Evolutionary conservation across 2,329 filamentous ascomycete species (phyloP), one percentile per base, ranked within the genome.

Genomic region (Hypoxylon sp.): DNA sequence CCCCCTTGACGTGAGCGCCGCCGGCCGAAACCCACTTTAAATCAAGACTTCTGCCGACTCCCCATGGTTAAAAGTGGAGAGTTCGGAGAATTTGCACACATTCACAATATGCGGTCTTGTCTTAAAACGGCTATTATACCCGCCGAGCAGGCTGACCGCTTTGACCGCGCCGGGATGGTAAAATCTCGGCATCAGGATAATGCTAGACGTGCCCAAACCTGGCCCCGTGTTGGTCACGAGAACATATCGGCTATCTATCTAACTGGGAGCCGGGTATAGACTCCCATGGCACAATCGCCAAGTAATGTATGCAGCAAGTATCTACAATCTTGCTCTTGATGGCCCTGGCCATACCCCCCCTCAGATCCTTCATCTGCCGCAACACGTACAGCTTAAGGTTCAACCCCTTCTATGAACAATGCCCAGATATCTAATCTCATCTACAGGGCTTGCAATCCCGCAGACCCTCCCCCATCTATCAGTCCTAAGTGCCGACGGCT

Each of bases 381-480:
- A 75, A 75, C 59, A 81, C 71, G 17, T 74, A 70, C n/a, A n/a
- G n/a, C n/a, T n/a, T n/a, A n/a, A n/a, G n/a, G 52, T 82, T 79
- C 29, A 81, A 68, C 66, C 75, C 73, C 68, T 78, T 80, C 56
- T 77, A 73, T 54, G 3, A 46, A 42, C 24, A 65, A 43, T 20
- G 55, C 57, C 40, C n/a, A n/a, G n/a, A n/a, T 62, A 47, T 73
- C 82, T 84, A 37, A 92, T 80, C 74, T 91, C 88, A 10, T 78
- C 73, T 2, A 87, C 84, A 70, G 93, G 76, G 52, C 87, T 80
- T 26, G 75, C 76, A 63, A 89, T 95, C 88, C 41, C 92, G 88
- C 78, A 92, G 70, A 48, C 72, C 79, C 74, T 79, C 87, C 86
- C 98, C 98, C 73, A 97, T 83, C 77, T 90, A 8, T 23, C 18